Evolutionary conservation across 345 rosid species (phyloP), one percentile per base, ranked within the genome.

Genomic region (Sonneratia caseolaris): DNA sequence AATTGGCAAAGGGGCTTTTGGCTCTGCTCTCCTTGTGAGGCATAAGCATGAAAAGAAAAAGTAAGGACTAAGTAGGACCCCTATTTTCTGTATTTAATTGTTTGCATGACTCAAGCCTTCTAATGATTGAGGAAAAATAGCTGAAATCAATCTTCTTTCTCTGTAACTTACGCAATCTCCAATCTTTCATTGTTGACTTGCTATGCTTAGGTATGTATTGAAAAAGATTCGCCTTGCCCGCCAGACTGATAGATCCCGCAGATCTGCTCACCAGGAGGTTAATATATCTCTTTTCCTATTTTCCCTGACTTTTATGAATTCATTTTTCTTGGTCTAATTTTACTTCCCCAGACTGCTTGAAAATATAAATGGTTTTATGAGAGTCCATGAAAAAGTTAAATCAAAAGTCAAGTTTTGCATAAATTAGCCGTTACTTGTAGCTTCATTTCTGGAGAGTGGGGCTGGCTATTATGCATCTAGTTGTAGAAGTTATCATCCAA

Each of bases 191-290:
- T 77, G 5, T 66, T 69, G 42, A 42, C 53, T 74, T 47, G 66
- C 64, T 70, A 1, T 12, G 45, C 82, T 55, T 76, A 96, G 97
- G 89, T 96, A 92, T 87, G 98, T 96, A 74, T 72, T 96, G 89
- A 96, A 96, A 84, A 96, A 89, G 86, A 92, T 96, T 66, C 92
- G 99, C 70, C 98, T 96, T 72, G 99, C 99, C 42, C 87, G 99
- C 64, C 98, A 96, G 79, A 92, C 99, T 70, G 99, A 92, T 74
- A 85, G 99, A 81, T 85, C 97, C 24, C 88, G 99, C 22, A 87
- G 99, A 82, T 96, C 99, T 68, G 99, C 99, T 68, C 97, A 96
- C 84, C 99, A 96, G 82, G 99, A 96, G 97, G 99, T 92, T 9
- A 62, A 6, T 76, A 53, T 73, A 71, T 66, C 51, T 65, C 55